phyloP scores from a whole-genome alignment of 768 basidiomycete genomes.

The Mycena floridula region DNA sequence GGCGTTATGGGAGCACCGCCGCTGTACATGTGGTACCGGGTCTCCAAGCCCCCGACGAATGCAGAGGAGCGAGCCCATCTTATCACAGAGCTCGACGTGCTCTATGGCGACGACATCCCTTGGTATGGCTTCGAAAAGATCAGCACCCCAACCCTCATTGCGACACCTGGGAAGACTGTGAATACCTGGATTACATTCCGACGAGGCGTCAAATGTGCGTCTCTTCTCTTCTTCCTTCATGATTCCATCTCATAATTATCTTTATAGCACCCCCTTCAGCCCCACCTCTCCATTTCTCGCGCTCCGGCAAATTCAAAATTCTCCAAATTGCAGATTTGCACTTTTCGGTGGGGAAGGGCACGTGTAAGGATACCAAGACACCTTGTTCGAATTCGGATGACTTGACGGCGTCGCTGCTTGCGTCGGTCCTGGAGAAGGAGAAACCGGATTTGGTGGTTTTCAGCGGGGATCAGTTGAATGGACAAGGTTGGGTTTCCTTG shows the following conservation, averaged over 20 bases:
- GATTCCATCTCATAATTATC: slow-evolving; percentile 3
- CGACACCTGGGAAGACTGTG: slow-evolving; percentile 32
- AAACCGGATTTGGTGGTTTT: slow-evolving; percentile 91
- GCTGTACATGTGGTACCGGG: slow-evolving; percentile 75
- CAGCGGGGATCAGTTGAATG: slow-evolving; percentile 90
- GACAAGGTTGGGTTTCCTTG: slow-evolving; percentile 43
- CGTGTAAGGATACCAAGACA: slow-evolving; percentile 66
- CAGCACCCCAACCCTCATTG: slow-evolving; percentile 48
- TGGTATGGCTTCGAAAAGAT: slow-evolving; percentile 86
- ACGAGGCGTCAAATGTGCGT: slow-evolving; percentile 68
- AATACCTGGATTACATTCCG: slow-evolving; percentile 64
- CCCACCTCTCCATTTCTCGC: slow-evolving; percentile 76
- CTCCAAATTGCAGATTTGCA: slow-evolving; percentile 92
- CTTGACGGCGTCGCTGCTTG: slow-evolving; percentile 70
- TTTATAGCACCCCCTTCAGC: slow-evolving; percentile 59
- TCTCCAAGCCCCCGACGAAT: slow-evolving; percentile 54
- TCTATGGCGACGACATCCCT: slow-evolving; percentile 77
- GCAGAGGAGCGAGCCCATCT: slow-evolving; percentile 50
- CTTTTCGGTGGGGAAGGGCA: slow-evolving; percentile 75
- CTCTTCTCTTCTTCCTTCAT: background rate
- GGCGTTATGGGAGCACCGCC: slow-evolving; percentile 53
- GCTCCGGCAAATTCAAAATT: slow-evolving; percentile 81
- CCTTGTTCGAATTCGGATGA: slow-evolving; percentile 60
- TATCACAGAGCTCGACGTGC: slow-evolving; percentile 88
- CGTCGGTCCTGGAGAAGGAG: slow-evolving; percentile 65